phyloP scores from a whole-genome alignment of 2,329 filamentous ascomycete species.

The Penicillium hordei region DNA sequence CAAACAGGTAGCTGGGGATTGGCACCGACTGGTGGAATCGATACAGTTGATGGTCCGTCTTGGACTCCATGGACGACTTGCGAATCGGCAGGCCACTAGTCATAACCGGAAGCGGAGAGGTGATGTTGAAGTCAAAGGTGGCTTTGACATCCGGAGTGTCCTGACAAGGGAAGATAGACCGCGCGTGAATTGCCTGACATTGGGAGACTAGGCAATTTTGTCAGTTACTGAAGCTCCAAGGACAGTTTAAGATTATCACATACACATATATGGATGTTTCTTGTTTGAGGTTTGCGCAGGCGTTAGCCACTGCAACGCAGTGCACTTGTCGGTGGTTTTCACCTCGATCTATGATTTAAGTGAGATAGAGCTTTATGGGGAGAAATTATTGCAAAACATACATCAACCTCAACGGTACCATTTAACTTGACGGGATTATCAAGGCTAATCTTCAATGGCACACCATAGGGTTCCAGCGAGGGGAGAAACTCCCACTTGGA shows the following conservation, averaged over 20 bases:
- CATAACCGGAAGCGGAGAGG: slow-evolving; percentile 83
- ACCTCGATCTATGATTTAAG: slow-evolving; percentile 58
- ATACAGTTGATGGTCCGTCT: slow-evolving; percentile 63
- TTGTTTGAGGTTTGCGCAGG: slow-evolving; percentile 93
- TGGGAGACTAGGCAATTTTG: slow-evolving; percentile 64
- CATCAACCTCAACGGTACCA: slow-evolving; percentile 50
- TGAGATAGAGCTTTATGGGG: slow-evolving; percentile 3
- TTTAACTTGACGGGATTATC: slow-evolving; percentile 49
- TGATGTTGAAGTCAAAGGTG: slow-evolving; percentile 86
- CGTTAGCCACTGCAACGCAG: slow-evolving; percentile 92
- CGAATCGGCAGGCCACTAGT: slow-evolving; percentile 73
- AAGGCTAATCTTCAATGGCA: slow-evolving; percentile 50
- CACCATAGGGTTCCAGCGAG: slow-evolving; percentile 67
- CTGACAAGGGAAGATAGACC: slow-evolving; percentile 93
- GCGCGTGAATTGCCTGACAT: slow-evolving; percentile 93
- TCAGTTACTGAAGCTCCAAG: not conserved
- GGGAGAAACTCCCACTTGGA: slow-evolving; percentile 70
- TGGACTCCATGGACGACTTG: slow-evolving; percentile 54
- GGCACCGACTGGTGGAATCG: slow-evolving; percentile 87
- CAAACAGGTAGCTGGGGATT: slow-evolving; percentile 92
- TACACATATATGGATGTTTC: slow-evolving; percentile 90
- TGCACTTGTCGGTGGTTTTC: slow-evolving; percentile 82
- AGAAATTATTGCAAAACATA: slow-evolving; percentile 24
- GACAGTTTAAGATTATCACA: slow-evolving; percentile 16
- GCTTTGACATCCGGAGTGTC: slow-evolving; percentile 97